Evolutionary conservation across 73 alveolate species (phyloP).

Genomic region (Blepharisma japonicum): DNA sequence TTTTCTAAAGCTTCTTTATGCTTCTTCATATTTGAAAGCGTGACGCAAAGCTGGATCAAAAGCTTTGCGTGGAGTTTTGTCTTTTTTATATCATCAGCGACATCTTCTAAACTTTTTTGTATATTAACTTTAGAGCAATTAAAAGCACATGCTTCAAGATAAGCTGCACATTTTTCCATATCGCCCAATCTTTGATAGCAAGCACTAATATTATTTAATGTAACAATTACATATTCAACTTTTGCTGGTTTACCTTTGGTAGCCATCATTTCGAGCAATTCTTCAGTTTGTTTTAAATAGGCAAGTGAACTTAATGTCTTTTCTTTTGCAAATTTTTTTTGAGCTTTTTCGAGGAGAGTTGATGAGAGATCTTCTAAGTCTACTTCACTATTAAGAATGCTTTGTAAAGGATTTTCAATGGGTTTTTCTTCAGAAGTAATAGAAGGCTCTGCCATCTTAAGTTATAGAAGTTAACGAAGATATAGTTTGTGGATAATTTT

Average conservation of each 20-base stretch:
- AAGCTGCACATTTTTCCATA: conserved; percentile 15
- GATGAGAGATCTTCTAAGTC: background rate
- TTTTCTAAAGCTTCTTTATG: conserved; percentile 25
- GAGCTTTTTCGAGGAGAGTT: conserved; percentile 12
- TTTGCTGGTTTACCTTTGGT: conserved; percentile 24
- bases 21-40: conserved; percentile 1
- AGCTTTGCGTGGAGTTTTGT: background rate
- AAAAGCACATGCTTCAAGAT: conserved; percentile 7
- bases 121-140: background rate
- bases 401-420: too few relatives aligned
- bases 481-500: too few relatives aligned
- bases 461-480: too few relatives aligned
- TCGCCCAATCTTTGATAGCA: conserved; percentile 24
- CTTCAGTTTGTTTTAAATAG: conserved; percentile 24
- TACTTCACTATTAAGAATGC: background rate
- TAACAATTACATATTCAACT: background rate
- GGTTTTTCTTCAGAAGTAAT: too few relatives aligned
- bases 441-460: too few relatives aligned
- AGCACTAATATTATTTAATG: conserved; percentile 8
- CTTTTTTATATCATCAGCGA: conserved; percentile 7
- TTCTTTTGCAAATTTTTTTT: background rate
- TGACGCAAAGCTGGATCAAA: conserved; percentile 1
- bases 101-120: background rate
- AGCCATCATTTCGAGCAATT: background rate
- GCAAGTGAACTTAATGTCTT: conserved; percentile 25